These are phyloP conservation scores for Prunus dulcis DNA, from an alignment of 306 rosid genomes.

Conservation along the genomic window DNA sequence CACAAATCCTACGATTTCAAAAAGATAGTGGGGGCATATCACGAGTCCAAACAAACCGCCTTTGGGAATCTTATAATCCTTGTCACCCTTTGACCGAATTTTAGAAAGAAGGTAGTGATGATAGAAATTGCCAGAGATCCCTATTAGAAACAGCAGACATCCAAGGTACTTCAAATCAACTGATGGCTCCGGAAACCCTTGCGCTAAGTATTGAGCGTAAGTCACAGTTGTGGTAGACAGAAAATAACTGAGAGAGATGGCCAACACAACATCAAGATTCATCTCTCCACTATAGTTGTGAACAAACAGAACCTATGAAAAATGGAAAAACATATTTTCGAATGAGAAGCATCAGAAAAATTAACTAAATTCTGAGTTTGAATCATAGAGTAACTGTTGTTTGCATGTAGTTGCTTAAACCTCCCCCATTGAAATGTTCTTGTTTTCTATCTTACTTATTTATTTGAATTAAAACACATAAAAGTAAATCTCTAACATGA, in stretches of 20 bases:
- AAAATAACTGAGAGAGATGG: constrained; percentile 41
- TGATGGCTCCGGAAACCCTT: constrained; percentile 43
- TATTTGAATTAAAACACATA: too few species aligned
- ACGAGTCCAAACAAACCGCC: constrained; percentile 64
- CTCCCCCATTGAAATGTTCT: too few species aligned
- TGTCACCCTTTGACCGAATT: constrained; percentile 48
- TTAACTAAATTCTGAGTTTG: not conserved
- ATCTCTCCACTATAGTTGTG: constrained; percentile 63
- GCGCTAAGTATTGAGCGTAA: constrained; percentile 50
- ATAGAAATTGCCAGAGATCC: constrained; percentile 64
- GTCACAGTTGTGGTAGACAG: constrained; percentile 28
- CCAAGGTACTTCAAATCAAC: constrained; percentile 50
- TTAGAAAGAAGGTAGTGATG: constrained; percentile 66
- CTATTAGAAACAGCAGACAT: constrained; percentile 38
- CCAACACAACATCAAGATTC: constrained; percentile 40
- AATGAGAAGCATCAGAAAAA: not conserved
- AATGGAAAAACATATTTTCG: not conserved
- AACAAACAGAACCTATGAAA: constrained; percentile 56
- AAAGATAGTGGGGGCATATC: constrained; percentile 77
- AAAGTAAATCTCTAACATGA: too few species aligned
- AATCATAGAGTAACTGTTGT: too few species aligned
- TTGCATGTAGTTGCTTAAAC: not conserved
- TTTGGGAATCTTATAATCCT: constrained; percentile 63
- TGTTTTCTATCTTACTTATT: too few species aligned
- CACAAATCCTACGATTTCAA: constrained; percentile 49